Base-by-base conservation (phyloP, 208 protist genomes). In the Trypanosoma cruzi region DNA sequence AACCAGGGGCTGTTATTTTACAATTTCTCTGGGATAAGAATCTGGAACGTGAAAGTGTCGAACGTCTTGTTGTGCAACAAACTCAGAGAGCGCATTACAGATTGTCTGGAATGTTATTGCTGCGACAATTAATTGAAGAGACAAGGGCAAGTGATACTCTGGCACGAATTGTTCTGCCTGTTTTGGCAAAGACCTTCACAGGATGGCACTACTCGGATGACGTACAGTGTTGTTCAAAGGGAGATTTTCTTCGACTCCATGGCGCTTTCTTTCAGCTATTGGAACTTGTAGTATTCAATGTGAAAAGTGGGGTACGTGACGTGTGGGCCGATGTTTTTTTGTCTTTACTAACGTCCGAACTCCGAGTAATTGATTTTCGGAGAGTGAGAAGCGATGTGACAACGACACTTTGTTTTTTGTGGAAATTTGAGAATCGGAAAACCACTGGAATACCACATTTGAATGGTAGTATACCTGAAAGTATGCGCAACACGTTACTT, bases 131-230 rank as follows among this genome's bases (percentile, higher is more conserved):
- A 37, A 71, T 85, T n/a, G 89, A 90, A 63, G 88, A 97, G 70
- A 80, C 86, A 53, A 74, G 75, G 37, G 71, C 81, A 50, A 90
- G 78, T 68, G 42, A 66, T 1, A 56, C 77, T 52, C 44, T 94
- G 28, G 82, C 84, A 59, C 26, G 66, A 26, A 77, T 94, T 60
- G 66, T 93, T 48, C 78, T 93, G 64, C 89, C 92, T 29, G 73
- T 88, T 34, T 84, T 97, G 37, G 75, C 88, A n/a, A 92, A 92
- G 55, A 50, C 73, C 13, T 62, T 95, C n/a, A 89, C 82, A 29
- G 88, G 77, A 42, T 95, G 90, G 86, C 87, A 94, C 83, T 95
- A 95, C 71, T 81, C 84, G 22, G 81, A 88, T 58, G 81, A 78
- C 37, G 84, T 97, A 13, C 88, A 94, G 49, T 84, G 92, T 68